Percentiles rank a stretch among this genome's conserved stretches.
Conservation (phyloP, 2,329 filamentous ascomycete species). For the Colletotrichum ledebouriae region DNA sequence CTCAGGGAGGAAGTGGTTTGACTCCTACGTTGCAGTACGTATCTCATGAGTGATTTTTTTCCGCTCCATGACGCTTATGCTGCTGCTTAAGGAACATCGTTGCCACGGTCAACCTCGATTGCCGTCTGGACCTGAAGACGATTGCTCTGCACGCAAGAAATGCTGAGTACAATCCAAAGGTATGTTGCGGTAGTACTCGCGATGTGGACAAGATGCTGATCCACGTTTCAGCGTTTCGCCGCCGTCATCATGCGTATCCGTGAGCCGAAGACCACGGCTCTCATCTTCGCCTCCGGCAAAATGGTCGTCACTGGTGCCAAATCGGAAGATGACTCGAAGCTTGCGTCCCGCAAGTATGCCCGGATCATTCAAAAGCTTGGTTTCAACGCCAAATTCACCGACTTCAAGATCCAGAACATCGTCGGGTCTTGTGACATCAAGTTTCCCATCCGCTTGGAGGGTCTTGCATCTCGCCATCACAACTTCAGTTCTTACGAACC, state of each 20-base stretch:
- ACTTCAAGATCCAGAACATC: constrained; percentile 99
- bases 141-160: constrained; percentile 98
- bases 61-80: constrained; percentile 67
- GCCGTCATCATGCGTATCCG: constrained; percentile 99
- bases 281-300: constrained; percentile 99
- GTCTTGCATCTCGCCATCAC: constrained; percentile 95
- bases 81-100: constrained; percentile 86
- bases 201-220: constrained; percentile 49
- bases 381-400: constrained; percentile 99
- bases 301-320: constrained; percentile 99
- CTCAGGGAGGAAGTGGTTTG: constrained; percentile 86
- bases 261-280: constrained; percentile 96
- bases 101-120: constrained; percentile 97
- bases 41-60: constrained; percentile 58
- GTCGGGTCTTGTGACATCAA: constrained; percentile 99
- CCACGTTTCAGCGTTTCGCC: constrained; percentile 83
- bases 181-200: constrained; percentile 59
- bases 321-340: constrained; percentile 96
- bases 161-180: constrained; percentile 98
- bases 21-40: constrained; percentile 98
- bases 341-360: constrained; percentile 96
- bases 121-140: constrained; percentile 97
- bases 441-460: constrained; percentile 97
- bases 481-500: constrained; percentile 99
- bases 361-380: constrained; percentile 99